Evolutionary conservation across 2,329 filamentous ascomycete genomes (phyloP), one percentile per base, ranked within the genome.

Genomic region (Fusarium austroafricanum): DNA sequence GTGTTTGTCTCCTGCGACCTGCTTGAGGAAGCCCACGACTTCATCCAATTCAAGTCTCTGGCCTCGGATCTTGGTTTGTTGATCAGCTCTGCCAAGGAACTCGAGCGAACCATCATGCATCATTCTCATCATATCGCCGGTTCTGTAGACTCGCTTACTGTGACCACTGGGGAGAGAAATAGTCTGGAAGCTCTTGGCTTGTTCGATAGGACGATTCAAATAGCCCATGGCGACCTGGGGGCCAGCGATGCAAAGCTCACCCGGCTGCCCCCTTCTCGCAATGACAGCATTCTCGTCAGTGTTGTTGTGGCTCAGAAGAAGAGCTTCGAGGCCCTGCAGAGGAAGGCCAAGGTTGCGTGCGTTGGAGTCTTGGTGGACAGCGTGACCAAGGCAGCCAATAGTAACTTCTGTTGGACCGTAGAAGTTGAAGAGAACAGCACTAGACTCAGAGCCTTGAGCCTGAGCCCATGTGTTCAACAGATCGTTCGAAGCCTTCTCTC

Each of bases 61-160:
- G 3, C 64, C 64, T 2, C 64, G 51, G 10, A 67, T 67, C 39
- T 67, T 67, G 17, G 64, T 56, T 20, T 67, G 63, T 3, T 67
- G 63, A 18, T 67, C 64, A 0, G 46, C 35, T 12, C 63, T 54
- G 0, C 64, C 64, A 7, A 67, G 11, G 4, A 67, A 67, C 47
- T 67, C 64, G 1, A 67, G 43, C 1, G 64, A 29, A 0, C 64
- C 64, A 0, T 67, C 63, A 1, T 64, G 21, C 63, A 67, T 67
- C 64, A 67, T 67, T 10, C 64, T 52, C 64, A 67, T 67, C 51
- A 67, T 67, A 17, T 67, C 64, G 0, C 64, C 63, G 3, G 64
- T 67, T 21, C 52, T 43, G 15, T 67, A 67, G 14, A 67, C 17
- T 10, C 57, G 64, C 20, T 28, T 51, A 1, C 20, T 56, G 0